Base-by-base conservation (phyloP, 768 basidiomycete genomes). In the Mycena metata region DNA sequence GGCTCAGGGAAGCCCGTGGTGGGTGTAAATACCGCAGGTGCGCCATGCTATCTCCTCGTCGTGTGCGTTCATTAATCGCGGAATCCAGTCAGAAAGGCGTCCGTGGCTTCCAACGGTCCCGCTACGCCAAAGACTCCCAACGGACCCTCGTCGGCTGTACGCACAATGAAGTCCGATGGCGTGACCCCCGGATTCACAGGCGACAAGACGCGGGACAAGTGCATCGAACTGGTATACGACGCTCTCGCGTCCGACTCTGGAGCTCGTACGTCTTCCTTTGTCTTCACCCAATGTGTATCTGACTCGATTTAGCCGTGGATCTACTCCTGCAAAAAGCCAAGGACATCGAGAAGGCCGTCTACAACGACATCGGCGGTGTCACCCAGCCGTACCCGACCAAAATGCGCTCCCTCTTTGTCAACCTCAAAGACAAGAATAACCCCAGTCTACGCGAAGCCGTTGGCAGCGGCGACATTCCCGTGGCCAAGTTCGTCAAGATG, bases 381-480 rank as follows among this genome's bases (percentile, higher is more conserved):
- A 87, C 79, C 0, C 78, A 78, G 0, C 76, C 82, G 15, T 96
- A 96, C 79, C 91, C 90, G 71, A 79, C 82, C 73, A 98, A 94
- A 78, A 93, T 99, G 69, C 90, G 98, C 33, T 91, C 91, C 30
- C 79, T 98, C 50, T 96, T 89, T 76, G 91, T 97, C 73, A 99
- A 99, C 79, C 85, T 99, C 73, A 98, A 98, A 79, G 96, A 97
- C 79, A 96, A 95, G 81, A 89, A 91, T 73, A 99, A 99, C 79
- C 96, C 96, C 17, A 85, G 86, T 33, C 78, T 99, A 62, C 86
- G 96, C 49, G 93, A 93, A 76, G 91, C 89, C 72, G 88, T 99
- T 67, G 92, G 97, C 39, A 88, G 90, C 45, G 97, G 97, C 1
- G 91, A 93, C 21, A 79, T 98, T 2, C 73, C 88, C 0, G 86